A percentile compares a stretch with the other conserved stretches of the same genome.
Conservation (phyloP, 306 rosid genomes). For the Glycine tomentella region DNA sequence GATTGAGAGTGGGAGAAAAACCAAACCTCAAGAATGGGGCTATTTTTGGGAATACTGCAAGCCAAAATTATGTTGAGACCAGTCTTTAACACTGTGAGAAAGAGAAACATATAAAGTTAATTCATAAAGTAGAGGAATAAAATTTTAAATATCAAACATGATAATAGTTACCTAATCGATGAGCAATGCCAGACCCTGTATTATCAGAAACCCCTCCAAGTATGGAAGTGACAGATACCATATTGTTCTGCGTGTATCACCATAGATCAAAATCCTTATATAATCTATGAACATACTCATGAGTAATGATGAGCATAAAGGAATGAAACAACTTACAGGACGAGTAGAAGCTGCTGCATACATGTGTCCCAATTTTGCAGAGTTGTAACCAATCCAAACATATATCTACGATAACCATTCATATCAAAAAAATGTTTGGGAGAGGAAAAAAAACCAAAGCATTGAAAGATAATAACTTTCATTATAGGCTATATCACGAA, state of each 20-base stretch:
- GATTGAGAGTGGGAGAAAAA: conserved; percentile 11
- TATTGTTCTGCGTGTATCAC: conserved; percentile 55
- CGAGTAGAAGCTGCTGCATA: conserved; percentile 88
- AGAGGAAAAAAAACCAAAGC: background rate
- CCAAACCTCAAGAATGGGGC: conserved; percentile 78
- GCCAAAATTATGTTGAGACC: conserved; percentile 83
- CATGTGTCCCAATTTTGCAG: conserved; percentile 77
- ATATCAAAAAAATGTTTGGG: conserved; percentile 9
- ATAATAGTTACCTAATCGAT: conserved; percentile 67
- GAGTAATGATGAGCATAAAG: background rate
- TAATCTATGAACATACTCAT: background rate
- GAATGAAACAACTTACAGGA: conserved; percentile 62
- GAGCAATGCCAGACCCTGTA: conserved; percentile 88
- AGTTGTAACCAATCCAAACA: conserved; percentile 88
- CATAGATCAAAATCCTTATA: conserved; percentile 11
- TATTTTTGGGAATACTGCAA: conserved; percentile 82
- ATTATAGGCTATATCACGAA: background rate
- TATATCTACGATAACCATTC: conserved; percentile 62
- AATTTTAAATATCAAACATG: background rate
- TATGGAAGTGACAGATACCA: conserved; percentile 73
- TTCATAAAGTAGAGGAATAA: background rate
- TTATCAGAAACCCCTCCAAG: conserved; percentile 91
- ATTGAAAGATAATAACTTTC: conserved; percentile 17
- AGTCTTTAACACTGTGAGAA: conserved; percentile 84
- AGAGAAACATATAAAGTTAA: conserved; percentile 32